Base-by-base conservation (phyloP, 768 basidiomycete genomes). In the Russula compacta region DNA sequence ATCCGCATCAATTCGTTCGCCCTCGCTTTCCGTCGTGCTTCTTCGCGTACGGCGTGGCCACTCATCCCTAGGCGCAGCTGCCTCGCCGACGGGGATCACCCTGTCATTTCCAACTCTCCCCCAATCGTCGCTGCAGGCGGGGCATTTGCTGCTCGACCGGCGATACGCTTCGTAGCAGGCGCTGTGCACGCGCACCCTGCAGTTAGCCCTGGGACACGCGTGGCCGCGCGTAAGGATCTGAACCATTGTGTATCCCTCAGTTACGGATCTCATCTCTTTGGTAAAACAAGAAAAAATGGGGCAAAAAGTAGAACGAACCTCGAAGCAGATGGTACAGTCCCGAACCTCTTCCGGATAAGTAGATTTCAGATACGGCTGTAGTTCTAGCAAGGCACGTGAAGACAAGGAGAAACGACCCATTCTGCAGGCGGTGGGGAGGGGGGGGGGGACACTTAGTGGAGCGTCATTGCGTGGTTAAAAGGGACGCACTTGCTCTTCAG, bases 341-440 rank as follows among this genome's bases (percentile, higher is more conserved):
- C 83, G 67, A 15, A 82, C 72, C 52, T 90, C 86, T 2, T 89
- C 84, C 0, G 83, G 77, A 70, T 85, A 95, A 4, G 82, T 85
- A 15, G 81, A 77, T 67, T 83, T 85, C 61, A 95, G 79, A 68
- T 93, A 95, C 0, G 80, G 78, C 2, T 74, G 72, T 6, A 95
- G 82, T 69, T 94, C 92, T 19, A 90, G 73, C 17, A 90, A 71
- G 0, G 89, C 79, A 10, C 92, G 87, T 1, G 83, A 78, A 2
- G 89, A 86, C 3, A 94, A 80, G 8, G 87, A 84, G 67, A 89
- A 92, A 9, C 89, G 82, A 29, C 87, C 88, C 81, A 67, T 57
- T 56, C 62, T 66, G 60, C 4, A 29, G 24, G 44, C n/a, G 17
- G 10, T 11, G 7, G 35, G 14, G 21, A 46, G 8, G 21, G 17